Evolutionary conservation across 352 stramenopile genomes (phyloP), one percentile per base, ranked within the genome.

Genomic region (Lagenidium sp.): DNA sequence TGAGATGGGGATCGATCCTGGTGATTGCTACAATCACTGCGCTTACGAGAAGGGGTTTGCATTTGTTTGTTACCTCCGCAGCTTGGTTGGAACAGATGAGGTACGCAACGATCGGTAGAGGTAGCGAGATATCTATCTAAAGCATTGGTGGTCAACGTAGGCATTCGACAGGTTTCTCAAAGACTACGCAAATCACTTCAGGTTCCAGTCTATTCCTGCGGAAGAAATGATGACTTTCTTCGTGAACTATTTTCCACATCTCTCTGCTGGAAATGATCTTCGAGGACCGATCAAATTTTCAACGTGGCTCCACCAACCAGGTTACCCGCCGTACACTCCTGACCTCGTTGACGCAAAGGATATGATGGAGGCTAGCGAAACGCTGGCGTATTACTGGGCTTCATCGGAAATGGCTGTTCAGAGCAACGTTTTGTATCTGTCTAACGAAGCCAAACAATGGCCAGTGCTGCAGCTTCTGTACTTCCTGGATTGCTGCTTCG

Each of bases 1-100:
- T 10, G 59, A 89, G 16, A 65, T 82, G 24, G 77, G 77, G 15
- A 89, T 89, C 35, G 77, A 86, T 31, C 77, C 77, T 3, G 73
- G 77, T 20, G 77, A 89, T 30, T 86, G 73, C 52, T 89, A 89
- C 61, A 89, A 89, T 36, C 66, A 82, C 28, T 86, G 73, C 50
- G 77, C 77, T 6, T 89, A 89, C 55, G 77, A 89, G 46, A 89
- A 89, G 46, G 77, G 77, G 20, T 89, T 83, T 37, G 73, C 59
- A 2, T 89, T 89, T 28, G 73, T 89, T 3, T 85, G 71, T 50
- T 85, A 89, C 43, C 44, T 89, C 20, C 68, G 73, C 32, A 71
- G 53, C 35, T 57, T 89, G 1, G 77, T 82, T 13, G 73, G 63
- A 3, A 84, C 77, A 1, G 63, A 89, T 60, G 41, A 63, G 57